Conservation (phyloP, 2,329 filamentous ascomycete species). For the Xenoacremonium recifei region DNA sequence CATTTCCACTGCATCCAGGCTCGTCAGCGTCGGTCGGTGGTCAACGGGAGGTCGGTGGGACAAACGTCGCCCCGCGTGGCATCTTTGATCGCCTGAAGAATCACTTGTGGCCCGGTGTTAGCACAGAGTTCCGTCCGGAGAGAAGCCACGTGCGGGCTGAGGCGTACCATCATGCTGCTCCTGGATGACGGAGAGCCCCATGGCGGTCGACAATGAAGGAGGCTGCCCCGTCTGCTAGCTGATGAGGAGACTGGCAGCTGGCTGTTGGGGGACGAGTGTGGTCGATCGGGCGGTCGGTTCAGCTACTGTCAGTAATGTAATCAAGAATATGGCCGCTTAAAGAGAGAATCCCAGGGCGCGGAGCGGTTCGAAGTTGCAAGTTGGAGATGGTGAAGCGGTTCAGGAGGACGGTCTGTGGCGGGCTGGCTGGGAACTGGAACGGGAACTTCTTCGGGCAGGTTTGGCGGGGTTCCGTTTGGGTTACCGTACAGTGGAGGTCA, state of each 20-base stretch:
- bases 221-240: slow-evolving; percentile 27
- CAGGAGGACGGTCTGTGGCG: background rate
- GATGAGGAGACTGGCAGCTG: too few species aligned
- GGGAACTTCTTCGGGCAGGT: too few species aligned
- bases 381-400: background rate
- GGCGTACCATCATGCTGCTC: slow-evolving; percentile 62
- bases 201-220: slow-evolving; percentile 49
- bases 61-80: slow-evolving; percentile 80
- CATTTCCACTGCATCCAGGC: slow-evolving; percentile 79
- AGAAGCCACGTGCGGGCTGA: background rate
- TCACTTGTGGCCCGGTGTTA: slow-evolving; percentile 29
- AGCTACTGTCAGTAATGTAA: too few species aligned
- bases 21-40: slow-evolving; percentile 8
- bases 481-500: background rate
- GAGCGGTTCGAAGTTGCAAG: too few species aligned
- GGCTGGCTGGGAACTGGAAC: too few species aligned
- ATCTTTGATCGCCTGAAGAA: slow-evolving; percentile 59
- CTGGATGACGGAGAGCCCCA: slow-evolving; percentile 82
- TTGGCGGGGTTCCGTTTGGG: slow-evolving; percentile 1
- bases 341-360: too few species aligned
- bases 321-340: too few species aligned
- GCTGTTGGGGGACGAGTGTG: too few species aligned
- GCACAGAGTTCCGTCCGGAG: background rate
- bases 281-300: too few species aligned
- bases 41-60: background rate